Base-by-base conservation (phyloP, 805 yeast species). In the Sugiyamaella qingdaonensis region DNA sequence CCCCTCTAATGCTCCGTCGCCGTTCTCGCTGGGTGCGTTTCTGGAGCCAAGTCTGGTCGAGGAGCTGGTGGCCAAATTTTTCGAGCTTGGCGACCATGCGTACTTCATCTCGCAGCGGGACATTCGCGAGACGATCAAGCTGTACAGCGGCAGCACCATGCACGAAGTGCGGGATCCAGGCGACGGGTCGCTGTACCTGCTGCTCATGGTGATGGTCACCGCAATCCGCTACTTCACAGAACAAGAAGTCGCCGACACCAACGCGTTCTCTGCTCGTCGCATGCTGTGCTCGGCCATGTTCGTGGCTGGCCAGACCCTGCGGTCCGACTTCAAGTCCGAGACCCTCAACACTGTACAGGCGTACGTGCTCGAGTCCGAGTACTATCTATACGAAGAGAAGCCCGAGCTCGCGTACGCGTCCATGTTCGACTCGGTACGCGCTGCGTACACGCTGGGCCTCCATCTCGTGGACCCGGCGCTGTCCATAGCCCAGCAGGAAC, bases 351-450 rank as follows among this genome's bases (percentile, higher is more conserved):
- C 47, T 2, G 47, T 44, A n/a, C 35, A 27, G 11, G 35, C 35
- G 8, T 44, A 44, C 19, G 33, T 31, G 16, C 33, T 44, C 13
- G 47, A 44, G 24, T 27, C 47, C 4, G 47, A 44, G 34, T 31
- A 44, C 35, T 44, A 27, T 8, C 16, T 31, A 10, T 44, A 27
- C n/a, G 33, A 27, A n/a, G 47, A 44, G 35, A 27, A 31, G 8
- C 47, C 47, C 4, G 47, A 44, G 33, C 10, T 27, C 4, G 14
- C 35, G 7, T 44, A 31, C 10, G 14, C 47, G 11, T 27, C 47
- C 10, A 44, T 44, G 47, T 44, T 44, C 24, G 18, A 44, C 24
- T 13, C 33, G 7, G 47, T 44, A 4, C 33, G 47, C 4, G 47
- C 18, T 21, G 33, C 33, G 3, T 44, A 21, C 33, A 27, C 35